A percentile compares a stretch with the other conserved stretches of the same genome.
Conservation (phyloP, 2,329 filamentous ascomycete species). For the Penicillium thymicola region DNA sequence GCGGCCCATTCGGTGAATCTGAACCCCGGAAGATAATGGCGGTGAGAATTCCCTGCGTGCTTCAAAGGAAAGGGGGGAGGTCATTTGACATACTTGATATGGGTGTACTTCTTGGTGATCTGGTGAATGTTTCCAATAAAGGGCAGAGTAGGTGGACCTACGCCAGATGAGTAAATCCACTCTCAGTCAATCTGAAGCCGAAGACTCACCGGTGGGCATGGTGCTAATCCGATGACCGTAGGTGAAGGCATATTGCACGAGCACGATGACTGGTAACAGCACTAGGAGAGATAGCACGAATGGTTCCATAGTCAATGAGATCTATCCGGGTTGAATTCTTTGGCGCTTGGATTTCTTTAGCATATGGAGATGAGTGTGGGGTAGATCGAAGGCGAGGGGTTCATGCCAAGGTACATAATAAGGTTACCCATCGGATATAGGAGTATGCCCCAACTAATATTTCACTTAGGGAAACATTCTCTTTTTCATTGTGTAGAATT, state of each 20-base stretch:
- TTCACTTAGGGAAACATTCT: neutral
- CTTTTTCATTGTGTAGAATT: neutral
- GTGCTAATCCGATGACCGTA: neutral
- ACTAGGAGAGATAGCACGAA: neutral
- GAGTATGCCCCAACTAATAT: neutral
- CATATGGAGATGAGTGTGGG: neutral
- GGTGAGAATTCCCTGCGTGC: neutral
- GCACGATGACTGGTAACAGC: neutral
- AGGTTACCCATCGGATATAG: neutral
- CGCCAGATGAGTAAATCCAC: neutral
- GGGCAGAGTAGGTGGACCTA: neutral
- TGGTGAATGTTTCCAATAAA: neutral
- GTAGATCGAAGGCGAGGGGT: neutral
- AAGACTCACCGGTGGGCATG: neutral
- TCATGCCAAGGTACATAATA: neutral
- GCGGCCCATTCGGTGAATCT: neutral
- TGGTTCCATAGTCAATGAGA: neutral
- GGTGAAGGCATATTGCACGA: neutral
- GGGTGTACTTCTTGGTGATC: neutral
- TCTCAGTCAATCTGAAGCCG: no score
- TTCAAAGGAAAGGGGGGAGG: no score
- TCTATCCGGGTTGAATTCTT: no score
- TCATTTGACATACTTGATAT: neutral
- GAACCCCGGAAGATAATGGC: neutral
- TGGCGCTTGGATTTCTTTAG: neutral